A percentile compares a stretch with the other conserved stretches of the same genome.
Conservation (phyloP, 306 rosid genomes). For the Lagenaria siceraria region DNA sequence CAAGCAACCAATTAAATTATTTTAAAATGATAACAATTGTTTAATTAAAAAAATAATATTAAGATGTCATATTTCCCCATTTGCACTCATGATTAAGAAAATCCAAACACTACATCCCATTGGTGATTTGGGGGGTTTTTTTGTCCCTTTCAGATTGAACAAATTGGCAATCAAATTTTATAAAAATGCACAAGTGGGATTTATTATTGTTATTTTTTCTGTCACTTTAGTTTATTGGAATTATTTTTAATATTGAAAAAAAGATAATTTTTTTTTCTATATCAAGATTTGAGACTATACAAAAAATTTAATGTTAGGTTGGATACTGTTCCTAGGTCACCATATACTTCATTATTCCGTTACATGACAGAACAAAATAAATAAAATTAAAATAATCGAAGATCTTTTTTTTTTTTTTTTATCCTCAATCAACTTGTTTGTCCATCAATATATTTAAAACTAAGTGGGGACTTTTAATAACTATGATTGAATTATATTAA, state of each 20-base stretch:
- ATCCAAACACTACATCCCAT: conserved; percentile 6
- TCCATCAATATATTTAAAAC: not conserved
- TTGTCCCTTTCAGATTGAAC: not conserved
- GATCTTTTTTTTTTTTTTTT: not conserved
- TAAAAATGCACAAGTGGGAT: conserved; percentile 3
- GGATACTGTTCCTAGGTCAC: conserved; percentile 6
- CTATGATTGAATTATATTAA: not conserved
- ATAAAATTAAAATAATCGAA: not conserved
- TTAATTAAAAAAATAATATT: not conserved
- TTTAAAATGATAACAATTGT: not conserved
- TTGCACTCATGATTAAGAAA: not conserved
- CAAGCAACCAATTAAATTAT: not conserved
- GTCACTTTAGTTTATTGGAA: not conserved
- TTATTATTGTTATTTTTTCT: not conserved
- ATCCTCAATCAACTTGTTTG: not conserved
- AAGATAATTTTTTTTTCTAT: not conserved
- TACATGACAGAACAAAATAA: not conserved
- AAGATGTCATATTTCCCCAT: conserved; percentile 1
- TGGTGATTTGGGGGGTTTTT: not conserved
- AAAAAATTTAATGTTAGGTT: not conserved
- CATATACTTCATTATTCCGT: not conserved
- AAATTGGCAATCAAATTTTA: not conserved
- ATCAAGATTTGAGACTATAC: not conserved
- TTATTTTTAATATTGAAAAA: not conserved
- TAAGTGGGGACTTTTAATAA: not conserved